Conservation (phyloP, 2,329 filamentous ascomycete species). For the Colletotrichum lini region DNA sequence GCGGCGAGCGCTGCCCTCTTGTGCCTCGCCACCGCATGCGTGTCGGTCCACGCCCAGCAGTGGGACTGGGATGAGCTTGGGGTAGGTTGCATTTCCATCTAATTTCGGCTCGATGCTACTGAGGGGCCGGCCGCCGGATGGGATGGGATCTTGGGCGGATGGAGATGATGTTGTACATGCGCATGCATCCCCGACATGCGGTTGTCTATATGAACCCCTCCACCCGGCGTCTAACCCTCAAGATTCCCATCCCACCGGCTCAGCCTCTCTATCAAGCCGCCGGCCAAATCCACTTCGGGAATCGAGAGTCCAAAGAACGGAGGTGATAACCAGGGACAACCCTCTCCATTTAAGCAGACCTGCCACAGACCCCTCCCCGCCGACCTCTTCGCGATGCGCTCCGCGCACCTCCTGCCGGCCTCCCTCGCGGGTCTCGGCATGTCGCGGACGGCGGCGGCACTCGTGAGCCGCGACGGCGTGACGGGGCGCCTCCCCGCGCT, state of each 20-base stretch:
- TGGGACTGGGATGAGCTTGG: constrained; percentile 34
- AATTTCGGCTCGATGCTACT: neutral
- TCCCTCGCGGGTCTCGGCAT: constrained; percentile 27
- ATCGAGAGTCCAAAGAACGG: neutral
- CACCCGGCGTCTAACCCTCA: neutral
- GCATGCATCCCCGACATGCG: neutral
- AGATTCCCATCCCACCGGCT: constrained; percentile 1
- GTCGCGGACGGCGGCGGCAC: constrained; percentile 25
- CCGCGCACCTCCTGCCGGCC: neutral
- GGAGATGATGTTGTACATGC: neutral
- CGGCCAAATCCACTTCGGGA: neutral
- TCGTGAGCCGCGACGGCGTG: constrained; percentile 40
- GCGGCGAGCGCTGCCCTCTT: neutral
- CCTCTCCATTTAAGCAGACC: neutral
- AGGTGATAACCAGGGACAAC: neutral
- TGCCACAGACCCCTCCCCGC: neutral
- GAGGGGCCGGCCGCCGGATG: neutral
- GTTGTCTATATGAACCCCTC: constrained; percentile 16
- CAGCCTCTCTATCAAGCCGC: neutral
- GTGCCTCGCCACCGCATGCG: constrained; percentile 17
- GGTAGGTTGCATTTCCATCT: constrained; percentile 30
- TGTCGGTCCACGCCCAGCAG: constrained; percentile 3
- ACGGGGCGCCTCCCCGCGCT: constrained; percentile 54
- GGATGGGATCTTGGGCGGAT: neutral
- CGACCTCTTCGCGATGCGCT: constrained; percentile 21